These are phyloP conservation scores for Ophiostoma ulmi DNA, from an alignment of 2,329 filamentous ascomycete species.

Conservation along the genomic window DNA sequence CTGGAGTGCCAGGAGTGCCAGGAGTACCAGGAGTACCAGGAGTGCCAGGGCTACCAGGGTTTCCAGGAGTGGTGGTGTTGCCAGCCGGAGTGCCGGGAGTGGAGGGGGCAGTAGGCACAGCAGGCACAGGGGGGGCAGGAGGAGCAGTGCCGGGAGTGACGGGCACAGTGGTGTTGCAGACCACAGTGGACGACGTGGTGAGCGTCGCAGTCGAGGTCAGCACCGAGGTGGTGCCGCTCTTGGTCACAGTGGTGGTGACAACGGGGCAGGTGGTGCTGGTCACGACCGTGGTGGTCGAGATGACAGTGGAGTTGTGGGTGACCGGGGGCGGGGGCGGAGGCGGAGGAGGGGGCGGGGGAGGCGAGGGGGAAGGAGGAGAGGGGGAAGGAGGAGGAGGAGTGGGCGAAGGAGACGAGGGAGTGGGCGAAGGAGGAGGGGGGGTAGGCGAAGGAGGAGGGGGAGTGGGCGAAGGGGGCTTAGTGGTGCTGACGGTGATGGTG, in stretches of 20 bases:
- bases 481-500: conserved; percentile 10
- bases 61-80: not conserved
- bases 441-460: not conserved
- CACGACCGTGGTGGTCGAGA: not conserved
- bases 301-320: not conserved
- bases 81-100: not conserved
- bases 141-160: not conserved
- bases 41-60: not conserved
- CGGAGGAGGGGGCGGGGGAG: not conserved
- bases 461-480: not conserved
- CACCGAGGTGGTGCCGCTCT: not conserved
- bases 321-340: not conserved
- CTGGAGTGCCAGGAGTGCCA: not conserved
- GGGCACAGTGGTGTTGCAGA: not conserved
- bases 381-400: not conserved
- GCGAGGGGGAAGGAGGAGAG: not conserved
- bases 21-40: not conserved
- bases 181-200: not conserved
- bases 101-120: not conserved
- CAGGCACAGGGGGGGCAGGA: not conserved
- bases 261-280: conserved; percentile 12
- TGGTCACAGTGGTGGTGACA: not conserved
- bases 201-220: conserved; percentile 7
- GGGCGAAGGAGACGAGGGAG: too few species aligned
- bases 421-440: not conserved